A percentile compares a stretch with the other conserved stretches of the same genome.
These are phyloP conservation scores for Boletellus ananas DNA, from an alignment of 768 basidiomycete species.

Conservation along the genomic window DNA sequence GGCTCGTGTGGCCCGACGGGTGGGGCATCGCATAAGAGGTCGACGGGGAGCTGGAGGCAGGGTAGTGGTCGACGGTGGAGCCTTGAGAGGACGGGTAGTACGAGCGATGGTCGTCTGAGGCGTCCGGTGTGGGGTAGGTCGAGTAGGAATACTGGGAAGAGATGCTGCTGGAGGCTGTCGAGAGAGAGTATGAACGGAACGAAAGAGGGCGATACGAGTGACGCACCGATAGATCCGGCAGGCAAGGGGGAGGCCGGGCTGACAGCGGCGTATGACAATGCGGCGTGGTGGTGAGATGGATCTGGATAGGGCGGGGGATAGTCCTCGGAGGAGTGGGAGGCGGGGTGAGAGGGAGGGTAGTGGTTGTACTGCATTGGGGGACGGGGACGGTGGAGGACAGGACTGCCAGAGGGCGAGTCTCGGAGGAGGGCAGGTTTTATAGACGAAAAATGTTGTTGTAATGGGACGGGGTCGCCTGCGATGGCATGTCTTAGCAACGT, in stretches of 20 bases:
- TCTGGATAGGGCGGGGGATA: conserved; percentile 22
- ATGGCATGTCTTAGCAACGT: conserved; percentile 35
- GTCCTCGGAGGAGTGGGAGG: conserved; percentile 19
- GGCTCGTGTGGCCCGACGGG: conserved; percentile 13
- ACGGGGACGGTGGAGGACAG: conserved; percentile 3
- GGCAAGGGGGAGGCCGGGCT: conserved; percentile 17
- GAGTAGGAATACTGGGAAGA: conserved; percentile 19
- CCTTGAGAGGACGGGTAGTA: conserved; percentile 23
- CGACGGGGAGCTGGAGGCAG: conserved; percentile 17
- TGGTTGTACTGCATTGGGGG: conserved; percentile 29
- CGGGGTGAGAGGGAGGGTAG: conserved; percentile 18
- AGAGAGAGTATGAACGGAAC: conserved; percentile 6
- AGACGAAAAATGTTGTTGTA: conserved; percentile 29
- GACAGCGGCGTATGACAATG: conserved; percentile 26
- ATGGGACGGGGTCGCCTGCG: conserved; percentile 35
- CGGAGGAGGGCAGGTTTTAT: conserved; percentile 27
- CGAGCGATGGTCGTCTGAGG: conserved; percentile 20
- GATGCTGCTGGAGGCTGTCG: conserved; percentile 20
- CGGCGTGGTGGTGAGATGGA: conserved; percentile 24
- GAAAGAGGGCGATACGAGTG: conserved; percentile 9
- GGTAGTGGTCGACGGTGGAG: conserved; percentile 19
- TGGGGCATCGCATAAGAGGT: conserved; percentile 19
- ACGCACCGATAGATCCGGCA: conserved; percentile 26
- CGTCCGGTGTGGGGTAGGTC: conserved; percentile 15
- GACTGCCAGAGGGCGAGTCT: conserved; percentile 9